Evolutionary conservation across 2,329 filamentous ascomycete species (phyloP), one percentile per base, ranked within the genome.

Genomic region (Macrophomina phaseolina): DNA sequence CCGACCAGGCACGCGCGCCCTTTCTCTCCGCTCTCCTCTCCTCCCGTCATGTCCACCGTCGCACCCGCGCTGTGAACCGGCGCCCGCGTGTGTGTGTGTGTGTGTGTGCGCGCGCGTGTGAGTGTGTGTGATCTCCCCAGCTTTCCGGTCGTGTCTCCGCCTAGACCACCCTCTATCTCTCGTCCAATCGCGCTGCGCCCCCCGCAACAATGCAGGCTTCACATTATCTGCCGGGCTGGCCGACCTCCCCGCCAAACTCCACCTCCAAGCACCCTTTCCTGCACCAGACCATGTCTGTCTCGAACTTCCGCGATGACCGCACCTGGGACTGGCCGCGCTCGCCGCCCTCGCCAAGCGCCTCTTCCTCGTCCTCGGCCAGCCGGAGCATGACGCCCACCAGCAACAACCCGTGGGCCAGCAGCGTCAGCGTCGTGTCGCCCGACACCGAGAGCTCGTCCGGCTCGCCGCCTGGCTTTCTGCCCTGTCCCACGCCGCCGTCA

Each of bases 231-330:
- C 58, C 58, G 32, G 58, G 48, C 9, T 64, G 65, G 65, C 30
- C 60, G 28, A 23, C 65, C 28, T 49, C 60, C 9, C 38, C 65
- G 23, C 34, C 46, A 6, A 40, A 46, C 12, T 51, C 49, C 7
- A 18, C 49, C 14, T 14, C 46, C 8, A 64, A 67, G 40, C 74
- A 78, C 56, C 76, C 74, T 65, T 74, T 73, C 52, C 73, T 80
- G 36, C 73, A 76, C 64, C 76, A 79, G 65, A 77, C 77, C 51
- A 75, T 77, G 65, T 79, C 77, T 49, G 78, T 79, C 77, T 73
- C 77, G 58, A 78, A 80, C 68, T 72, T 80, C 64, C 77, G 78
- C 67, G 77, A 79, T 46, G 76, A 78, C 60, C 71, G 74, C 46
- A 69, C 72, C 36, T 79, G 77, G 77, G 76, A 77, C 68, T 68